Base-by-base conservation (phyloP, 345 rosid species). In the Schrenkiella parvula region DNA sequence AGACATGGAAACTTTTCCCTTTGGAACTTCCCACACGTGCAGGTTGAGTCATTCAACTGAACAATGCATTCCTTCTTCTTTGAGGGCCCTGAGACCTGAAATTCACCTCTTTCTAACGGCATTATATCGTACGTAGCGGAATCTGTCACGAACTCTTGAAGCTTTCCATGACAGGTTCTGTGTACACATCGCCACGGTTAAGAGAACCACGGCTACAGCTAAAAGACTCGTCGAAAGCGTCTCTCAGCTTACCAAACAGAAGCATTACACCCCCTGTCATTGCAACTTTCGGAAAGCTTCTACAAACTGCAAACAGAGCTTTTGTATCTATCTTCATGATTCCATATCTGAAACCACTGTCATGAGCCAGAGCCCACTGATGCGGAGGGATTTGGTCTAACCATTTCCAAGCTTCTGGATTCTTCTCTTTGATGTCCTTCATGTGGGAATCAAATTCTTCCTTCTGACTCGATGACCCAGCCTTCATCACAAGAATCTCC, bases 311-410 rank as follows among this genome's bases (percentile, higher is more conserved):
- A 42, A 42, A 42, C 47, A 42, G 0, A 42, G 47, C 10, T 14
- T 42, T 6, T 42, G 2, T 42, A 15, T n/a, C 8, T 42, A 42
- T 42, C 18, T 2, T 1, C 26, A 44, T 63, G 8, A 63, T 0
- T 21, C 72, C 64, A 0, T 68, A 68, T 68, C 72, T 68, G 0
- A 2, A 32, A 21, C 72, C 72, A 41, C 2, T 19, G 72, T 68
- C 54, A 42, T 68, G 64, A 55, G 42, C 54, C 3, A 68, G 72
- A 41, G 72, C 31, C 64, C 54, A 68, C 43, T 68, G 12, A 42
- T 42, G 14, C 14, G 14, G 64, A 29, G 15, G 64, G 10, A 19
- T 7, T 19, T 18, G 31, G 22, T 42, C 53, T 13, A 68, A 44
- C 54, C 72, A 68, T 14, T 14, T 53, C 59, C 72, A 37, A 13